Base-by-base conservation (phyloP, 1,284 basidiomycete species). In the Schizophyllum amplum region DNA sequence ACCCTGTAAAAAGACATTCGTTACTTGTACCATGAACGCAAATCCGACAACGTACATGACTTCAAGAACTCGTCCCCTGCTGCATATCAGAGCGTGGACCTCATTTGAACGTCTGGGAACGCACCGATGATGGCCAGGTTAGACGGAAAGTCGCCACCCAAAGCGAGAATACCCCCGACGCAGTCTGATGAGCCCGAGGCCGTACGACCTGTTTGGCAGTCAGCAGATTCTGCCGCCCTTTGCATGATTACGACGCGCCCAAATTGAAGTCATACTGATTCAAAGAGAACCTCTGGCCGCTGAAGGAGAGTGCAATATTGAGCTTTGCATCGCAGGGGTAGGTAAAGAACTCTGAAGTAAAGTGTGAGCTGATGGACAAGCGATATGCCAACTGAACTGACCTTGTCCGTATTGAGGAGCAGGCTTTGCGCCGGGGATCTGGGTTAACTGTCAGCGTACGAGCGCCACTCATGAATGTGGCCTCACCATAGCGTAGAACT, bases 51-150 rank as follows among this genome's bases (percentile, higher is more conserved):
- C 80, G 65, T 61, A 82, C 83, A 86, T 26, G 79, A 83, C 70
- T 87, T 88, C 46, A 87, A 64, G 69, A 92, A 92, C 61, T 82
- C 82, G 64, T 85, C 87, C 1, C 79, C 78, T 77, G 57, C 22
- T n/a, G n/a, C n/a, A n/a, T n/a, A 24, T 17, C 2, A 5, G 6
- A 47, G 6, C 15, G 15, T 21, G 42, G 9, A 51, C 17, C 5
- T 48, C 56, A 5, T 3, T 42, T 42, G 2, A 42, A 17, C 2
- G 15, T 24, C 11, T 20, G 13, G 50, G 57, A 47, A 60, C 55
- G 33, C 59, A 64, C 82, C 87, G 53, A 89, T 72, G 63, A 90
- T 87, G 2, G 82, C 82, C 13, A 83, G 69, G 64, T 82, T 75
- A 47, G 70, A 59, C 2, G 79, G 76, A 64, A 82, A 76, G 15